Conservation (phyloP, 768 basidiomycete species). For the Suillus alpinus region DNA sequence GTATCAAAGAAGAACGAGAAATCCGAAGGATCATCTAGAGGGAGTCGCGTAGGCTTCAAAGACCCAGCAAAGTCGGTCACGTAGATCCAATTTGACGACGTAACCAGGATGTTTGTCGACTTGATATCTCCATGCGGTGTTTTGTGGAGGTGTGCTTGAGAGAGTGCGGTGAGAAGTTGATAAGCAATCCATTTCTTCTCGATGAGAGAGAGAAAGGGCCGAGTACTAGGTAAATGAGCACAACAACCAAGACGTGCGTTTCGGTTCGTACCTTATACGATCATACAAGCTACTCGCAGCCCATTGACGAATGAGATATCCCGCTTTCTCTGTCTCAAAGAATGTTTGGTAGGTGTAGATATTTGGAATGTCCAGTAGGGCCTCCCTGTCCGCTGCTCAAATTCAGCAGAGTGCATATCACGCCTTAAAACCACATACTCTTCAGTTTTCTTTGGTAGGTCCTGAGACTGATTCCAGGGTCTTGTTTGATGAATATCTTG, state of each 20-base stretch:
- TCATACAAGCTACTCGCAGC: conserved; percentile 93
- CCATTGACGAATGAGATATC: conserved; percentile 94
- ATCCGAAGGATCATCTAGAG: conserved; percentile 94
- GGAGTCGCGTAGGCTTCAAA: conserved; percentile 94
- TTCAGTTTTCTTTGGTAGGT: conserved; percentile 78
- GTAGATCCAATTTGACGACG: conserved; percentile 94
- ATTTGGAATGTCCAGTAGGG: conserved; percentile 80
- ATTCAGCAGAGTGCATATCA: background rate
- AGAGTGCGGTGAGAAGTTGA: conserved; percentile 82
- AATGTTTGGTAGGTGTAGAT: conserved; percentile 87
- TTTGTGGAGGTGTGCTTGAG: conserved; percentile 80
- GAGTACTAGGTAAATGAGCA: conserved; percentile 57
- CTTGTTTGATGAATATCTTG: conserved; percentile 95
- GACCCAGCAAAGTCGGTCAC: conserved; percentile 90
- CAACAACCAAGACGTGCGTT: background rate
- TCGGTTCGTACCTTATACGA: conserved; percentile 76
- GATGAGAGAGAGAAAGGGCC: conserved; percentile 85
- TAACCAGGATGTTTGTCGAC: conserved; percentile 94
- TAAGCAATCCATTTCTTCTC: conserved; percentile 99
- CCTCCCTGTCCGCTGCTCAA: conserved; percentile 75
- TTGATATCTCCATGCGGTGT: conserved; percentile 98
- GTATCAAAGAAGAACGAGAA: conserved; percentile 99
- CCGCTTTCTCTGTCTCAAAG: conserved; percentile 93
- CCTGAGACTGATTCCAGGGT: conserved; percentile 76
- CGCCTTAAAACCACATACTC: conserved; percentile 39